Conservation (phyloP, 2,329 filamentous ascomycete genomes). For the Neofusicoccum kwambonambiense region DNA sequence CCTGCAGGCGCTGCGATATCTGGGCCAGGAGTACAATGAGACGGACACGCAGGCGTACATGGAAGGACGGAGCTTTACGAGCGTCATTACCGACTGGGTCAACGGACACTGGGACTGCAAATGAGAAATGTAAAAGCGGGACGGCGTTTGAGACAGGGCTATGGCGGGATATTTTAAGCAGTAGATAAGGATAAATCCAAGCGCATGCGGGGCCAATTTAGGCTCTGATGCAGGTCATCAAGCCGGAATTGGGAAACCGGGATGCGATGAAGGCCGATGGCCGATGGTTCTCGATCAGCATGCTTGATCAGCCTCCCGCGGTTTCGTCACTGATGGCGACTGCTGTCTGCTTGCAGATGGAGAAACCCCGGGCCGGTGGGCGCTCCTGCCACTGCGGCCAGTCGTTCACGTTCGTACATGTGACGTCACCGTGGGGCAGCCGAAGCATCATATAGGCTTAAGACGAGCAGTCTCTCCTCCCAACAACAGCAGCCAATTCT, state of each 20-base stretch:
- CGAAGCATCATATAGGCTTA: background rate
- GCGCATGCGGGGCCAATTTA: background rate
- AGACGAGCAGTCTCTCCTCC: background rate
- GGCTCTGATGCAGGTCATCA: background rate
- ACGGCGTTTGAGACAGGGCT: background rate
- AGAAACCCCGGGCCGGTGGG: background rate
- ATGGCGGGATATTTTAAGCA: background rate
- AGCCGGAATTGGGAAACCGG: background rate
- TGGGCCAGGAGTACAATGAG: constrained; percentile 51
- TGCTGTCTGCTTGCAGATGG: background rate
- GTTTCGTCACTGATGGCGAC: constrained; percentile 2
- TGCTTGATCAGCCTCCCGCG: background rate
- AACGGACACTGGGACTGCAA: constrained; percentile 51
- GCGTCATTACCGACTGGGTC: constrained; percentile 61
- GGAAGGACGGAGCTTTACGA: constrained; percentile 54
- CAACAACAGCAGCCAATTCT: background rate
- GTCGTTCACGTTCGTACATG: background rate
- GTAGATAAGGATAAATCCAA: background rate
- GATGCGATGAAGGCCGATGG: background rate
- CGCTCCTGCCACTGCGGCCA: background rate
- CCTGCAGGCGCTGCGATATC: constrained; percentile 67
- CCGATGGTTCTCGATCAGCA: background rate
- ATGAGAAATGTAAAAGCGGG: background rate
- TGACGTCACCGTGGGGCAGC: constrained; percentile 18
- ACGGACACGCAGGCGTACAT: constrained; percentile 55